Evolutionary conservation across 306 rosid genomes (phyloP), one percentile per base, ranked within the genome.

Genomic region (Calophaca sinica): DNA sequence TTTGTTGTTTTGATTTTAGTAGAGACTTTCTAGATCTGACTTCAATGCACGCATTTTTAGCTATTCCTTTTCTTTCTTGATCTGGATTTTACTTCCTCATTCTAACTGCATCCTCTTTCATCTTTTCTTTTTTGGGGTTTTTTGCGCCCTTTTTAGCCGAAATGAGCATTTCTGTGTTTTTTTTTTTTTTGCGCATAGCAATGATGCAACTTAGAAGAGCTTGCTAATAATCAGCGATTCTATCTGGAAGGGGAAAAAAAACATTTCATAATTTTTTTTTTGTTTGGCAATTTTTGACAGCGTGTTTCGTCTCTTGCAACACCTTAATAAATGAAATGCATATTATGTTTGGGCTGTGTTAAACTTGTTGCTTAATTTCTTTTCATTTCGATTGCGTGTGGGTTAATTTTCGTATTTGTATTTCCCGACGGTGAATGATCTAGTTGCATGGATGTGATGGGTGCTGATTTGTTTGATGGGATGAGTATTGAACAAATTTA

Each of bases 21-120:
- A 9, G 31, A 20, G 76, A 42, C n/a, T 52, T 64, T 36, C 70
- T 83, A 79, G 88, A 87, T 87, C 90, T 84, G 82, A 62, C 77
- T 42, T 59, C 80, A 75, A 36, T 75, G 78, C 62, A 14, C 42
- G 12, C 62, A 7, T 52, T 71, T 38, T 51, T 61, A 32, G 10
- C 32, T 63, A 9, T 53, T 78, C 46, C n/a, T 53, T 76, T 35
- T 44, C 45, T 73, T 31, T 36, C 31, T 45, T 51, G 68, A 61
- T 82, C 79, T 70, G 68, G 49, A 65, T 65, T 2, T 50, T 44
- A 32, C 65, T 65, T 33, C 77, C 62, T 60, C 3, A 52, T 53
- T 73, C 13, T 28, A 9, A 46, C 62, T 5, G 15, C 68, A 62
- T 48, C 54, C 69, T 50, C 51, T 68, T 66, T 33, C 7, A 33